phyloP scores from a whole-genome alignment of 257 asterid genomes.

The Ocimum tenuiflorum region DNA sequence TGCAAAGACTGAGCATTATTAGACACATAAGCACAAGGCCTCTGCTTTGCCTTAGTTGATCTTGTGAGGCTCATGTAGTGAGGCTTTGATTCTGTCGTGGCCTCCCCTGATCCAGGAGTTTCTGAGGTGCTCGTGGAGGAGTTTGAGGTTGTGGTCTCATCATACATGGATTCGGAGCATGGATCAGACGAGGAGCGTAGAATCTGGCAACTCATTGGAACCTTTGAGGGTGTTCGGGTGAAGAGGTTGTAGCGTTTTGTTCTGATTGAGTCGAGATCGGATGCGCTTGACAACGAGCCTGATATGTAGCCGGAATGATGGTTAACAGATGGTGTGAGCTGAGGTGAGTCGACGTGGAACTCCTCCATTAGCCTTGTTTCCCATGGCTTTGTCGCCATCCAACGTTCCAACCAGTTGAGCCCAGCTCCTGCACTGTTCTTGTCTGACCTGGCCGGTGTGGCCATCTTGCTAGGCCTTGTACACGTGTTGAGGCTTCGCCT shows the following conservation, averaged over 20 bases:
- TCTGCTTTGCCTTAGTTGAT: slow-evolving; percentile 42
- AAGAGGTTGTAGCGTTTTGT: slow-evolving; percentile 11
- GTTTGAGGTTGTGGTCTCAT: slow-evolving; percentile 64
- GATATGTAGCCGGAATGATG: not conserved
- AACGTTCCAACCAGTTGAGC: slow-evolving; percentile 63
- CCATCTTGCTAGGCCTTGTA: slow-evolving; percentile 29
- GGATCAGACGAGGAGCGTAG: slow-evolving; percentile 50
- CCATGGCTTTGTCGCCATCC: slow-evolving; percentile 70
- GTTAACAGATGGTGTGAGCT: not conserved
- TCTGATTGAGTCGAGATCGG: slow-evolving; percentile 29
- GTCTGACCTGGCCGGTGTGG: slow-evolving; percentile 26
- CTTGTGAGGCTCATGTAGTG: slow-evolving; percentile 63
- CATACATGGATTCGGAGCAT: slow-evolving; percentile 37
- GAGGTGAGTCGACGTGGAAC: slow-evolving; percentile 14
- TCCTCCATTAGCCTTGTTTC: slow-evolving; percentile 34
- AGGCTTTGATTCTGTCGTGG: slow-evolving; percentile 34
- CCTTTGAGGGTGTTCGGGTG: slow-evolving; percentile 35
- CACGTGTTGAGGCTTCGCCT: slow-evolving; percentile 29
- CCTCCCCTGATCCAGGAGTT: slow-evolving; percentile 40
- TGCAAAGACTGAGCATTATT: slow-evolving; percentile 26
- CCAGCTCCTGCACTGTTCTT: slow-evolving; percentile 25
- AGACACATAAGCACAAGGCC: slow-evolving; percentile 17
- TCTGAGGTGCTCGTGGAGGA: slow-evolving; percentile 26
- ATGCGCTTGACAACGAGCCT: slow-evolving; percentile 30
- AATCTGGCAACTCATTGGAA: slow-evolving; percentile 41